Base-by-base conservation (phyloP, 2,329 filamentous ascomycete genomes). In the Niveomyces coronatus region DNA sequence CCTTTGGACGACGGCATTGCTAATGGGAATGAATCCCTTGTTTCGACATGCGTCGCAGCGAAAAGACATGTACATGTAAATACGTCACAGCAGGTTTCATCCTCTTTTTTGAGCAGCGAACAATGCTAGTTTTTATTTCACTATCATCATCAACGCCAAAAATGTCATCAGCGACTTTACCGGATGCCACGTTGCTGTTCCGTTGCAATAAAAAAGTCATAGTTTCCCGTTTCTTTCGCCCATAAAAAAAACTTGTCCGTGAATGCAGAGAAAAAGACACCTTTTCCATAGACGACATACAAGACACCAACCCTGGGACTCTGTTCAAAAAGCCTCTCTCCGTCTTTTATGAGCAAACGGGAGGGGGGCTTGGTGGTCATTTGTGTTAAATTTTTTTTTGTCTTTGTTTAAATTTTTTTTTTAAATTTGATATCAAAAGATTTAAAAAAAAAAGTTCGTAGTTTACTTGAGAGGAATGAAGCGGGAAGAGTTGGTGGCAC, bases 381-480 rank as follows among this genome's bases (percentile, higher is more conserved):
- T n/a, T n/a, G n/a, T n/a, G n/a, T n/a, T n/a, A n/a, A n/a, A n/a
- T n/a, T n/a, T n/a, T n/a, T n/a, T n/a, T n/a, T n/a, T n/a, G n/a
- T n/a, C n/a, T n/a, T n/a, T n/a, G n/a, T n/a, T n/a, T n/a, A n/a
- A n/a, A n/a, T n/a, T n/a, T n/a, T n/a, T n/a, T n/a, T n/a, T n/a
- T n/a, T n/a, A n/a, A n/a, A n/a, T n/a, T n/a, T n/a, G n/a, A n/a
- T n/a, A n/a, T n/a, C n/a, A n/a, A n/a, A n/a, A n/a, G n/a, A n/a
- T n/a, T n/a, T n/a, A n/a, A n/a, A n/a, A n/a, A n/a, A n/a, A n/a
- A n/a, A n/a, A n/a, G n/a, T n/a, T n/a, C n/a, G n/a, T n/a, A n/a
- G 91, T 72, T 79, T 95, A 96, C 79, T 98, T 98, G 70, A 98
- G 84, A 70, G 91, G 91, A 78, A 98, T 98, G 84, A 98, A 98